Percentiles rank a stretch among this genome's conserved stretches.
phyloP scores from a whole-genome alignment of 2,329 filamentous ascomycete genomes.

The Calonectria fujianensis region DNA sequence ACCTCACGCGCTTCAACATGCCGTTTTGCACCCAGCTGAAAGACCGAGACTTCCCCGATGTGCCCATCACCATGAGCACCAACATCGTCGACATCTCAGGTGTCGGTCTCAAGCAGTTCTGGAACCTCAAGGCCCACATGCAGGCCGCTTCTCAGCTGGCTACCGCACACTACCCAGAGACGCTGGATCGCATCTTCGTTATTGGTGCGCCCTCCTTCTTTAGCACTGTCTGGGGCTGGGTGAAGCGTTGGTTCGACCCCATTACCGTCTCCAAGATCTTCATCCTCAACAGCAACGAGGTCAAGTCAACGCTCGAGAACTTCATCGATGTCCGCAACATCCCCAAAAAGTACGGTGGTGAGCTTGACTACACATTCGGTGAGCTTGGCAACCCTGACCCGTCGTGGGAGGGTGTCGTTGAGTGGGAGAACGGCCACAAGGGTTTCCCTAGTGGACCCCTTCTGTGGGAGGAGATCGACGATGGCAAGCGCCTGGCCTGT shows the following conservation, averaged over 20 bases:
- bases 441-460: conserved; percentile 75
- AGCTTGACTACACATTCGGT: conserved; percentile 88
- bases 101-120: conserved; percentile 94
- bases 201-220: conserved; percentile 95
- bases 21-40: conserved; percentile 87
- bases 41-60: conserved; percentile 82
- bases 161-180: conserved; percentile 96
- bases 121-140: conserved; percentile 96
- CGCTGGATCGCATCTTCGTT: conserved; percentile 80
- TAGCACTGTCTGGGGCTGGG: conserved; percentile 94
- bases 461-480: conserved; percentile 71
- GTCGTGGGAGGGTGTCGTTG: conserved; percentile 67
- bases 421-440: conserved; percentile 72
- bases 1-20: conserved; percentile 89
- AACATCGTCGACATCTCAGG: conserved; percentile 96
- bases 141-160: conserved; percentile 91
- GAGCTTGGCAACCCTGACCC: conserved; percentile 84
- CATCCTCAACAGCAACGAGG: conserved; percentile 84
- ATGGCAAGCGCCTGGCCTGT: conserved; percentile 69
- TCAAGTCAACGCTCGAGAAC: conserved; percentile 83
- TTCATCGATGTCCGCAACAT: conserved; percentile 91
- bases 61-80: conserved; percentile 93
- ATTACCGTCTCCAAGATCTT: conserved; percentile 98
- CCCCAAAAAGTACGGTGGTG: conserved; percentile 91
- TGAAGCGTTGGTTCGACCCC: conserved; percentile 96